phyloP scores from a whole-genome alignment of 805 yeast genomes.

The Kluyveromyces dobzhanskii region DNA sequence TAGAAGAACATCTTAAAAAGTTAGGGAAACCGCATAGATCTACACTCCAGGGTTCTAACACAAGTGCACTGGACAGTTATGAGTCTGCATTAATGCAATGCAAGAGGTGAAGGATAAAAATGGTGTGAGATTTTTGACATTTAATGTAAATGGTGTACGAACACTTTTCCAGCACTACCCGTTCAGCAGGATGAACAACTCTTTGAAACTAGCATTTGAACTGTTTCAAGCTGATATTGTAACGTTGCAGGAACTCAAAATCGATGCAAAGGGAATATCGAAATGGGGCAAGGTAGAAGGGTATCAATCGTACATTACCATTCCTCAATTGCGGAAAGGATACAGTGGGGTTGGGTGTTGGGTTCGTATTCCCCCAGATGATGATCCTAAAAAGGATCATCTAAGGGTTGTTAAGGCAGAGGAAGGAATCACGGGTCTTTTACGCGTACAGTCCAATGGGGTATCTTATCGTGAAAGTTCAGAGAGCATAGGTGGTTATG shows the following conservation, averaged over 20 bases:
- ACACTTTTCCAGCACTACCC: conserved; percentile 79
- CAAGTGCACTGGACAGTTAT: too few species aligned
- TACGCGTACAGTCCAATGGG: conserved; percentile 18
- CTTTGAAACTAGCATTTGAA: conserved; percentile 36
- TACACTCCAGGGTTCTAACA: too few species aligned
- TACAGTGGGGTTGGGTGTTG: conserved; percentile 91
- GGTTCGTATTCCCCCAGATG: conserved; percentile 42
- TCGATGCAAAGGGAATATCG: conserved; percentile 39
- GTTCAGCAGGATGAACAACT: conserved; percentile 48
- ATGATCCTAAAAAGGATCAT: conserved; percentile 34
- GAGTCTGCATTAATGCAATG: background rate
- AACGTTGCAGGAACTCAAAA: conserved; percentile 82
- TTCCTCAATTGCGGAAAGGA: conserved; percentile 66
- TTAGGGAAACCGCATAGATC: too few species aligned
- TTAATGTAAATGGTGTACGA: conserved; percentile 79
- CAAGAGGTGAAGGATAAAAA: conserved; percentile 3
- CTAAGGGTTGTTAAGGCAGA: conserved; percentile 66
- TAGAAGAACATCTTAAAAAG: too few species aligned
- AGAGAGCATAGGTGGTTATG: conserved; percentile 66
- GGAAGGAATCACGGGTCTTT: conserved; percentile 80
- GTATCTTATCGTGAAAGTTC: conserved; percentile 17
- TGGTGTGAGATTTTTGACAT: conserved; percentile 47
- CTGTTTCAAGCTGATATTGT: conserved; percentile 62
- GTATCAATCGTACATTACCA: conserved; percentile 56
- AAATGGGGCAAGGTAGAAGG: conserved; percentile 44